Conservation (phyloP, 257 asterid genomes). For the Linaria vulgaris region DNA sequence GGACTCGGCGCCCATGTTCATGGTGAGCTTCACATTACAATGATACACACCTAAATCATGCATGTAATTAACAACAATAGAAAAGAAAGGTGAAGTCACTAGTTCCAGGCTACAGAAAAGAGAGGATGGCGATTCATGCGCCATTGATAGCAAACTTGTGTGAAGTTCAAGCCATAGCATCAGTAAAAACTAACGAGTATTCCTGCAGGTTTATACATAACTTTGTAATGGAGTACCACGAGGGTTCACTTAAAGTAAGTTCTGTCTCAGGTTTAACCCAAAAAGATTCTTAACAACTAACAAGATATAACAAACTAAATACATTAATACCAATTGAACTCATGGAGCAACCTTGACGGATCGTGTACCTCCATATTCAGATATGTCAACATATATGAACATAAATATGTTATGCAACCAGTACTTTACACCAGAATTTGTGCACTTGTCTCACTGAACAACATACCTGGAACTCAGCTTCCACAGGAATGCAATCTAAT, state of each 20-base stretch:
- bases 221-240: no score
- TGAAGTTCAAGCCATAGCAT: conserved; percentile 2
- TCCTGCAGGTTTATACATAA: no score
- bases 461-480: conserved; percentile 93
- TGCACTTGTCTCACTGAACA: conserved; percentile 18
- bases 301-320: no score
- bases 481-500: conserved; percentile 97
- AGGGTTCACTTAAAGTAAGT: no score
- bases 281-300: no score
- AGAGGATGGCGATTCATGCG: conserved; percentile 4
- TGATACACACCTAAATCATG: neutral
- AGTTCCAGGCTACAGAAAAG: conserved; percentile 6
- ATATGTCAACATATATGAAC: no score
- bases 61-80: neutral
- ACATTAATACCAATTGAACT: no score
- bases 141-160: neutral
- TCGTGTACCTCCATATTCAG: no score
- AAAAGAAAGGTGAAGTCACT: neutral
- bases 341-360: no score
- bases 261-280: no score
- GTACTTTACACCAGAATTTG: conserved; percentile 1
- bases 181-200: conserved; percentile 4
- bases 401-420: neutral
- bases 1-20: neutral
- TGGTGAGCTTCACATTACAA: neutral